Base-by-base conservation (phyloP, 1,139 yeast species). In the Geotrichum reessii region DNA sequence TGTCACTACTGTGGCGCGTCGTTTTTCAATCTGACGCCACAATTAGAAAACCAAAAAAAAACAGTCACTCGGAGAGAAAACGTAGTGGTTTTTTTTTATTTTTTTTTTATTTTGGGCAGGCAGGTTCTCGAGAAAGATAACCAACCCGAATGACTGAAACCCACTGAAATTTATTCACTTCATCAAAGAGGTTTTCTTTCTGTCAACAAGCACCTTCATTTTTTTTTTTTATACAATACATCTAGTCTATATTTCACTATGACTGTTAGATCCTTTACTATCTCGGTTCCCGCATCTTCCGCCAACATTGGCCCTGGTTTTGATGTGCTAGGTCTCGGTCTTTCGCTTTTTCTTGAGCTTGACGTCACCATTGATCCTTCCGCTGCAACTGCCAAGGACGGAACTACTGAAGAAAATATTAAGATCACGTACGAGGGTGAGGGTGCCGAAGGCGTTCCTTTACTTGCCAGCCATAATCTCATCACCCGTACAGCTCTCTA, bases 231-330 rank as follows among this genome's bases (percentile, higher is more conserved):
- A 9, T 11, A 31, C 37, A 9, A 31, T 3, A 3, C 11, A 14
- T 12, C 12, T 3, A 31, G n/a, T 31, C 11, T 7, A n/a, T n/a
- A n/a, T 3, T 33, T 27, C 9, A 54, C 27, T 8, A 58, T 55
- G 53, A 40, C 54, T 17, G 52, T 50, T 21, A 53, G 55, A 57
- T 44, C 61, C 24, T 73, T 71, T 61, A 57, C 64, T 24, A 82
- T 92, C 67, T 83, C 81, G 60, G 96, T 93, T 17, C 99, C 99
- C 1, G 97, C 98, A 1, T 92, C 98, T 1, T 88, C 96, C 53
- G 99, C 99, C 68, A 93, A 93, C 70, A 92, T 93, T 57, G 99
- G 99, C 8, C 99, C 99, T 1, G 99, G 99, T 0, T 93, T 92
- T 70, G 99, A 93, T 73, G 99, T 93, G 5, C 78, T 93, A 57